Evolutionary conservation across 768 basidiomycete genomes (phyloP).

Genomic region (Psilocybe subaeruginosa): DNA sequence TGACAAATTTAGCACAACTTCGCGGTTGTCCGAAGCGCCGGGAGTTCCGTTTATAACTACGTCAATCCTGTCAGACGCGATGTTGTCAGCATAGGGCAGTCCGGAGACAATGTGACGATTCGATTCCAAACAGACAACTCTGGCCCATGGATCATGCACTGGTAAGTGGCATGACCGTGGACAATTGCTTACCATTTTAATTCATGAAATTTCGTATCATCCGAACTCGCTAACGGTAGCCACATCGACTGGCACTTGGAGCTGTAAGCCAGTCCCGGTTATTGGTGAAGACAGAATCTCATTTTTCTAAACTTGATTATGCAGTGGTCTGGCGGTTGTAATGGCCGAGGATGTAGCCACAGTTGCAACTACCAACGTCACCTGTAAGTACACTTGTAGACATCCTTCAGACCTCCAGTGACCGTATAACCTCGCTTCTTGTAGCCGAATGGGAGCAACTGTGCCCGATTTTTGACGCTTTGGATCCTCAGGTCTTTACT

Average conservation of each 20-base stretch:
- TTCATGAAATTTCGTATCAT: not conserved
- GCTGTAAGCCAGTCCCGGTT: conserved; percentile 23
- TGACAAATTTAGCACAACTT: conserved; percentile 31
- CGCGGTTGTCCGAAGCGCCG: conserved; percentile 43
- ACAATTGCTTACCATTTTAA: too few species aligned
- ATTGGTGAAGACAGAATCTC: not conserved
- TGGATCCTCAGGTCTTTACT: not conserved
- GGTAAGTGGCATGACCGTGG: conserved; percentile 19
- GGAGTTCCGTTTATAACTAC: conserved; percentile 39
- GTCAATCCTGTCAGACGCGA: conserved; percentile 51
- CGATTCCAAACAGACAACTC: conserved; percentile 67
- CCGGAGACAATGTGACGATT: conserved; percentile 46
- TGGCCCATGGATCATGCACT: conserved; percentile 51
- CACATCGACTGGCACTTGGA: conserved; percentile 53
- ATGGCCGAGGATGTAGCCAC: conserved; percentile 32
- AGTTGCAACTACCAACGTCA: not conserved
- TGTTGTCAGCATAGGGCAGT: conserved; percentile 34
- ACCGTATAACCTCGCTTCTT: not conserved
- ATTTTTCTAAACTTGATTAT: not conserved
- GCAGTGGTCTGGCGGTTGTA: conserved; percentile 36
- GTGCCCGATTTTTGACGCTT: conserved; percentile 32
- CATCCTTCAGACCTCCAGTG: not conserved
- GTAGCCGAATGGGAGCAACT: conserved; percentile 34
- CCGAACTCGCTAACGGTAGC: conserved; percentile 13
- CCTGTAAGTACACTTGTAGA: not conserved